phyloP scores from a whole-genome alignment of 352 stramenopile species.

The Phytophthora cajani region DNA sequence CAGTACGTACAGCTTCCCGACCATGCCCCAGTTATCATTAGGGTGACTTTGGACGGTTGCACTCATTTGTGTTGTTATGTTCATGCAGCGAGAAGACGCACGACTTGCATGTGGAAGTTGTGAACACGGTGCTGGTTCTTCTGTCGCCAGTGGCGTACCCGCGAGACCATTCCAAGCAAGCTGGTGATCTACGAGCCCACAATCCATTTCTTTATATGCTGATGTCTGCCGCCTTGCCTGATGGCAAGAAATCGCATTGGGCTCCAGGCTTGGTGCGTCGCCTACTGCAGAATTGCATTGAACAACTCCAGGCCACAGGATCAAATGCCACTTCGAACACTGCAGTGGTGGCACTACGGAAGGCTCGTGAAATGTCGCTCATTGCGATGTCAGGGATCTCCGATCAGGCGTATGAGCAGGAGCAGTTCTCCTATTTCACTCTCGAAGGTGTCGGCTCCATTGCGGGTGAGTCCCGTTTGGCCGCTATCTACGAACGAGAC shows the following conservation, averaged over 20 bases:
- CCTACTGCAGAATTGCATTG: slow-evolving; percentile 70
- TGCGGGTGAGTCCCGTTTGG: slow-evolving; percentile 47
- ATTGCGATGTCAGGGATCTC: slow-evolving; percentile 66
- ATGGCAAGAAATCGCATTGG: slow-evolving; percentile 57
- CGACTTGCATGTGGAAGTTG: slow-evolving; percentile 77
- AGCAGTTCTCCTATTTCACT: slow-evolving; percentile 75
- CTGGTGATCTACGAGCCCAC: slow-evolving; percentile 47
- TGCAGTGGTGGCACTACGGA: slow-evolving; percentile 46
- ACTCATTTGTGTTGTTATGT: neutral
- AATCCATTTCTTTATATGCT: slow-evolving; percentile 79
- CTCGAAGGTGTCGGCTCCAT: slow-evolving; percentile 71
- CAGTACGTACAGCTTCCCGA: slow-evolving; percentile 47
- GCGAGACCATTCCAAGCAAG: slow-evolving; percentile 56
- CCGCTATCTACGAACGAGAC: neutral
- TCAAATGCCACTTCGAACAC: slow-evolving; percentile 41
- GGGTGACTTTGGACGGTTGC: slow-evolving; percentile 1
- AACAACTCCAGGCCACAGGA: slow-evolving; percentile 49
- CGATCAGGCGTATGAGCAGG: slow-evolving; percentile 49
- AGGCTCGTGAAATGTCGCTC: slow-evolving; percentile 60
- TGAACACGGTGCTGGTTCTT: slow-evolving; percentile 78
- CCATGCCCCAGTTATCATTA: neutral
- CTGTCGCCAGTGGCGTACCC: slow-evolving; percentile 71
- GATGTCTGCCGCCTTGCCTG: slow-evolving; percentile 43
- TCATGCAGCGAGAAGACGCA: slow-evolving; percentile 48
- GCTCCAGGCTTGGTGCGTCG: slow-evolving; percentile 56